Base-by-base conservation (phyloP, 2,329 filamentous ascomycete species). In the Orbilia ellipsospora region DNA sequence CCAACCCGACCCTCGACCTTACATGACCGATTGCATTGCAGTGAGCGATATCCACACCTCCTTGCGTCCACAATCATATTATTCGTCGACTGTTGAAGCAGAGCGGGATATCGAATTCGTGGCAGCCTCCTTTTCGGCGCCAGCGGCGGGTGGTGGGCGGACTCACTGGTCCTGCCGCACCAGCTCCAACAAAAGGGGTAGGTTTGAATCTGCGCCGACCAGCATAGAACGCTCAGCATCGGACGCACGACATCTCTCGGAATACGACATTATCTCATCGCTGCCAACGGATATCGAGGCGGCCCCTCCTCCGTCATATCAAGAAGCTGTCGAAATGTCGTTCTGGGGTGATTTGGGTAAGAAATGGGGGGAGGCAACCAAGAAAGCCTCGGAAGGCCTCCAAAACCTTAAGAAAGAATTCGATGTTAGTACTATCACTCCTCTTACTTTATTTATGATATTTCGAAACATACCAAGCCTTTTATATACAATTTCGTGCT, bases 21-120 rank as follows among this genome's bases (percentile, higher is more conserved):
- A 74, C 70, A 74, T 74, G 70, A 63, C 44, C 70, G 70, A 74
- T 63, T 74, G 70, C 70, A 67, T 74, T 74, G 63, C 70, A 68
- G 66, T 57, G 70, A 62, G 50, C 63, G 26, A 62, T 57, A 68
- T 74, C 70, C 70, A 68, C 70, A 68, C 70, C 62, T 44, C 31
- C 65, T 50, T 57, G 23, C 20, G 55, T 42, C 50, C 16, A 10
- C 67, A 57, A 57, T 52, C 54, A 28, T 61, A 52, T 60, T 44
- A 74, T 74, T 74, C 70, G 70, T 74, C 70, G 31, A 57, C 65
- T 44, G 16, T 52, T 56, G 44, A 56, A 28, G 63, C 62, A 59
- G 36, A 67, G 57, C 56, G 57, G 57, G 36, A 63, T 23, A 63
- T 16, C 56, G 70, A 57, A 74, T 74, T 74, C 70, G 70, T 74